phyloP scores from a whole-genome alignment of 2,329 filamentous ascomycete genomes.

The Penicillium concentricum region DNA sequence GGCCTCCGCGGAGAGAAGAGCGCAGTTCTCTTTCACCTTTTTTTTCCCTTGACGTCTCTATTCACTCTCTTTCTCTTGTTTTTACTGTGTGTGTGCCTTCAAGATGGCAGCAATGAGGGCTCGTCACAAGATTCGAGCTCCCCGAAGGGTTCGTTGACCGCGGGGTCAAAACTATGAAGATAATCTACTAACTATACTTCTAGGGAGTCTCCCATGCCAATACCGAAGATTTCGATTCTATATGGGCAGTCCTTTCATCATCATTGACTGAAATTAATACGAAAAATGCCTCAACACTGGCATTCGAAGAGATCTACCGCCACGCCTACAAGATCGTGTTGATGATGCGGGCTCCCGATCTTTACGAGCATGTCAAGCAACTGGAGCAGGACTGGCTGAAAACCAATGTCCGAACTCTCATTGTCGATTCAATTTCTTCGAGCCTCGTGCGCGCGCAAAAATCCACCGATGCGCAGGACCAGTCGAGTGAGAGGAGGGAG shows the following conservation, averaged over 20 bases:
- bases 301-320: constrained; percentile 93
- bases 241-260: constrained; percentile 73
- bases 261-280: constrained; percentile 87
- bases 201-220: constrained; percentile 58
- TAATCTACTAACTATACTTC: constrained; percentile 14
- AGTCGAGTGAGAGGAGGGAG: constrained; percentile 74
- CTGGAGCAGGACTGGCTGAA: constrained; percentile 83
- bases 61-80: not conserved
- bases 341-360: constrained; percentile 75
- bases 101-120: constrained; percentile 54
- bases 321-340: constrained; percentile 92
- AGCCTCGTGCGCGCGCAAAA: constrained; percentile 61
- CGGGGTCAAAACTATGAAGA: constrained; percentile 6
- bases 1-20: constrained; percentile 29
- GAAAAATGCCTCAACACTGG: constrained; percentile 83
- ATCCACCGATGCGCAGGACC: constrained; percentile 49
- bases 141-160: constrained; percentile 58
- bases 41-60: not conserved
- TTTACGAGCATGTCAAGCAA: constrained; percentile 77
- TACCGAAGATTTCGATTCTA: constrained; percentile 76
- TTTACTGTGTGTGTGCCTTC: not conserved
- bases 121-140: constrained; percentile 64
- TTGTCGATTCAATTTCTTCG: constrained; percentile 68
- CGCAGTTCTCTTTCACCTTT: constrained; percentile 3
- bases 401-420: constrained; percentile 67